A percentile compares a stretch with the other conserved stretches of the same genome.
phyloP scores from a whole-genome alignment of 2,329 filamentous ascomycete species.

The Arachnomyces sp. region DNA sequence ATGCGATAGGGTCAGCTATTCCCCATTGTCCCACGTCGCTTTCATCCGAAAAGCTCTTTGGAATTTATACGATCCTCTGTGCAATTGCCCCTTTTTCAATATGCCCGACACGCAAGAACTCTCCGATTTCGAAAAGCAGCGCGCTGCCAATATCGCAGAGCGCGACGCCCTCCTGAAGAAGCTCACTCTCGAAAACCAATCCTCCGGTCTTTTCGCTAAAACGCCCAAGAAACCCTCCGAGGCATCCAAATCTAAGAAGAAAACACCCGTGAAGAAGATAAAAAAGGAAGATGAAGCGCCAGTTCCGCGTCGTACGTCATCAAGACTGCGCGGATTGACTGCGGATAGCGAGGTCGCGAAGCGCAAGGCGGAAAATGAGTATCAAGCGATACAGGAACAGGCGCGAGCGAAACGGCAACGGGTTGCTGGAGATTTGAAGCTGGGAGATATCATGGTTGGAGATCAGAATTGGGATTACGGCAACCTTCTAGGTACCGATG shows the following conservation, averaged over 20 bases:
- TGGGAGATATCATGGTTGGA: slow-evolving; percentile 70
- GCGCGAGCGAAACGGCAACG: slow-evolving; percentile 55
- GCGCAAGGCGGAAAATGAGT: slow-evolving; percentile 59
- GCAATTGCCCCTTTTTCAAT: slow-evolving; percentile 15
- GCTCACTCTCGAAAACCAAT: slow-evolving; percentile 57
- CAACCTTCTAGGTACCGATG: slow-evolving; percentile 52
- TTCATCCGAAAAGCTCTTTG: slow-evolving; percentile 6
- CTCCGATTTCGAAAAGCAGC: slow-evolving; percentile 78
- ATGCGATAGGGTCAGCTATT: neutral
- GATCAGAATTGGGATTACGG: slow-evolving; percentile 67
- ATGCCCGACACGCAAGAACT: slow-evolving; percentile 50
- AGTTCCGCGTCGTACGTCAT: slow-evolving; percentile 52
- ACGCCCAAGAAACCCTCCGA: slow-evolving; percentile 41
- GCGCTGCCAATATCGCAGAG: slow-evolving; percentile 76
- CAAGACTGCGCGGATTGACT: slow-evolving; percentile 53
- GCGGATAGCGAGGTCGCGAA: slow-evolving; percentile 61
- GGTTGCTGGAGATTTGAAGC: slow-evolving; percentile 58
- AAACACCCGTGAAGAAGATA: slow-evolving; percentile 42
- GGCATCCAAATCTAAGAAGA: slow-evolving; percentile 42
- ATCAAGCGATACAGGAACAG: slow-evolving; percentile 47
- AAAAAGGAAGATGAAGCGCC: slow-evolving; percentile 55
- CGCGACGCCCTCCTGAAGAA: slow-evolving; percentile 77
- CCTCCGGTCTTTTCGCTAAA: slow-evolving; percentile 57
- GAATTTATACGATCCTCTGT: slow-evolving; percentile 4
- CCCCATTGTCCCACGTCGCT: slow-evolving; percentile 11